Evolutionary conservation across 768 basidiomycete genomes (phyloP), one percentile per base, ranked within the genome.

Genomic region (Trametopsis cervina): DNA sequence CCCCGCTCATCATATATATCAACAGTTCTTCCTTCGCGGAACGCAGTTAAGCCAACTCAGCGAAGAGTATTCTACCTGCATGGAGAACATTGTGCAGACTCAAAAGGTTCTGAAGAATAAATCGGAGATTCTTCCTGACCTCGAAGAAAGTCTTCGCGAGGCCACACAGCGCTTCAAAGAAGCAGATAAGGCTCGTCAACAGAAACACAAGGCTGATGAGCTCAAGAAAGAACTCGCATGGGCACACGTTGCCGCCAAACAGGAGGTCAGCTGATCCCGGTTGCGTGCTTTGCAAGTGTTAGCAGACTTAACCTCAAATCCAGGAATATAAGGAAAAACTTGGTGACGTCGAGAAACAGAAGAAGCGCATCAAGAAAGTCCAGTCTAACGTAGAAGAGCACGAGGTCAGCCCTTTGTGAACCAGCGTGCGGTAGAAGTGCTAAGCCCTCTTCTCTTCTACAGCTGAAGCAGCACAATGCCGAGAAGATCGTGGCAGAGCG

Each of bases 21-120:
- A 41, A 36, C 54, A 95, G 92, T 92, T 97, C 66, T 98, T 98
- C 77, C 77, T 98, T 26, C 78, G 82, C 27, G 96, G 96, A 13
- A 98, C 96, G 0, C 89, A 92, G 56, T 79, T 99, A 13, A 77
- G 80, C 27, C 88, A 95, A 57, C 82, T 99, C 39, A 80, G 77
- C 3, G 83, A 89, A 17, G 89, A 94, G 62, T 99, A 99, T 59
- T 80, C 86, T 26, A 71, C 74, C 0, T 86, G 90, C 53, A 65
- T 81, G 15, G 71, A 81, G 44, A 87, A 91, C 58, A 85, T 90
- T 56, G 73, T 73, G 29, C 75, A 78, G 54, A 87, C 88, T 9
- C 69, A 72, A 49, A 81, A 77, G 53, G 67, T 83, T 25, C 76
- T 89, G 35, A 66, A 71, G 17, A 77, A 80, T 58, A 92, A 93